These are phyloP conservation scores for Penicillium coprophilum DNA, from an alignment of 495 filamentous ascomycete genomes.

Conservation along the genomic window DNA sequence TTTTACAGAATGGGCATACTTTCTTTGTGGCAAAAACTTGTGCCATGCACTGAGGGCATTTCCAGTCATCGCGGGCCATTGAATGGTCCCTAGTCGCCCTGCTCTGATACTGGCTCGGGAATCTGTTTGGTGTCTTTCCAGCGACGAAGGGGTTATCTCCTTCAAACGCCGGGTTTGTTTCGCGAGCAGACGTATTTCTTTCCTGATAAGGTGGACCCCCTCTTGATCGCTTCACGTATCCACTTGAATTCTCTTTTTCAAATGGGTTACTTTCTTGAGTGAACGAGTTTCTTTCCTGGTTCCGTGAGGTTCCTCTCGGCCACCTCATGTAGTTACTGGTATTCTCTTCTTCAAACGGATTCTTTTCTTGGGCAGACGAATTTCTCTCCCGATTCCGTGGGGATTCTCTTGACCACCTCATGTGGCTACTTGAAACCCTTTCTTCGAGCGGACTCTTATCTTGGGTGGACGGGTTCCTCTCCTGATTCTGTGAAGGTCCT, in stretches of 20 bases:
- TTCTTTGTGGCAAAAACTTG: conserved; percentile 25
- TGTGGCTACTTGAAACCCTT: not conserved
- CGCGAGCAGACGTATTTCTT: not conserved
- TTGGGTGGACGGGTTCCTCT: not conserved
- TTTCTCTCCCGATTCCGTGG: not conserved
- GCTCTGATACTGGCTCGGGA: not conserved
- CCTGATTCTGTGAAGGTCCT: not conserved
- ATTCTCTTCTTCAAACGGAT: conserved; percentile 2
- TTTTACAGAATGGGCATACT: conserved; percentile 34
- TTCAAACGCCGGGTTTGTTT: not conserved
- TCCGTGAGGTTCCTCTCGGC: not conserved
- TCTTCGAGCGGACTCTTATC: not conserved
- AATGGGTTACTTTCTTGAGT: not conserved
- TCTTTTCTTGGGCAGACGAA: not conserved
- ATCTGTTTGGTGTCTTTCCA: not conserved
- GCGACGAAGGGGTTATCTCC: conserved; percentile 1
- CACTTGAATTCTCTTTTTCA: not conserved
- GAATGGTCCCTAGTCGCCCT: not conserved
- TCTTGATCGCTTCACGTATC: not conserved
- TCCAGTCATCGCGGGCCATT: conserved; percentile 31
- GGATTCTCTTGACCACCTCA: not conserved
- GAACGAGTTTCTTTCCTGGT: not conserved
- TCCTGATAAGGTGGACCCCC: not conserved
- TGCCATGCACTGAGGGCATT: conserved; percentile 32
- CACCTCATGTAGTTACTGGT: not conserved